These are phyloP conservation scores for Venturia effusa DNA, from an alignment of 2,329 filamentous ascomycete species.

Conservation along the genomic window DNA sequence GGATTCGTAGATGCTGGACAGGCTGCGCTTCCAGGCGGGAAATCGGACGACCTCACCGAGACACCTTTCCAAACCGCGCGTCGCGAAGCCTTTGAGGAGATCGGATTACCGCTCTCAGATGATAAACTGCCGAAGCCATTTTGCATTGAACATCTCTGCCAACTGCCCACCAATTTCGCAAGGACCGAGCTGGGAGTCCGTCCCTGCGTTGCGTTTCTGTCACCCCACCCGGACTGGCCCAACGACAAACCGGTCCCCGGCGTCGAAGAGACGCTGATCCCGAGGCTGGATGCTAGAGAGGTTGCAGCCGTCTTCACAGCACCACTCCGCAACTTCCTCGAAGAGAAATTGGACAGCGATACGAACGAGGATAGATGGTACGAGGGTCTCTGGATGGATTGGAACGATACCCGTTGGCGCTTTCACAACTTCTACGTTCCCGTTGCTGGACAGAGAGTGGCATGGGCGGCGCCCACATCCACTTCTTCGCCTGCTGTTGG, in stretches of 20 bases:
- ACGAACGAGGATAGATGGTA: constrained; percentile 55
- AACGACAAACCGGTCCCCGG: constrained; percentile 14
- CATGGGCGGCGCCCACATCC: constrained; percentile 37
- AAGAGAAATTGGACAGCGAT: constrained; percentile 38
- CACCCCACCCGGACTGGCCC: constrained; percentile 7
- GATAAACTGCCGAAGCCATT: constrained; percentile 63
- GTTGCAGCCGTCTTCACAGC: constrained; percentile 91
- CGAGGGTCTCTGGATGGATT: constrained; percentile 68
- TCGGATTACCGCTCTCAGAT: constrained; percentile 70
- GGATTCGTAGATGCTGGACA: constrained; percentile 54
- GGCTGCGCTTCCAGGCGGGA: constrained; percentile 72
- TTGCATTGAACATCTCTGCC: constrained; percentile 75
- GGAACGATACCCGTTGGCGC: constrained; percentile 67
- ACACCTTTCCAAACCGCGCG: constrained; percentile 68
- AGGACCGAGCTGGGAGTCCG: constrained; percentile 39
- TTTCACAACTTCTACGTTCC: constrained; percentile 93
- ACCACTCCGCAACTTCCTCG: constrained; percentile 75
- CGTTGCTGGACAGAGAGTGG: constrained; percentile 57
- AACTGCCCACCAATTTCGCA: constrained; percentile 52
- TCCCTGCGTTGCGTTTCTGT: constrained; percentile 52
- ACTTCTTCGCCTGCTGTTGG: constrained; percentile 7
- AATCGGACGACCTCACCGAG: constrained; percentile 44
- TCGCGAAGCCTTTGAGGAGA: constrained; percentile 86
- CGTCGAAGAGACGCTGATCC: constrained; percentile 63
- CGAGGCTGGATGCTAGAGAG: constrained; percentile 75